Evolutionary conservation across 495 filamentous ascomycete species (phyloP).

Genomic region (Penicillium manginii): DNA sequence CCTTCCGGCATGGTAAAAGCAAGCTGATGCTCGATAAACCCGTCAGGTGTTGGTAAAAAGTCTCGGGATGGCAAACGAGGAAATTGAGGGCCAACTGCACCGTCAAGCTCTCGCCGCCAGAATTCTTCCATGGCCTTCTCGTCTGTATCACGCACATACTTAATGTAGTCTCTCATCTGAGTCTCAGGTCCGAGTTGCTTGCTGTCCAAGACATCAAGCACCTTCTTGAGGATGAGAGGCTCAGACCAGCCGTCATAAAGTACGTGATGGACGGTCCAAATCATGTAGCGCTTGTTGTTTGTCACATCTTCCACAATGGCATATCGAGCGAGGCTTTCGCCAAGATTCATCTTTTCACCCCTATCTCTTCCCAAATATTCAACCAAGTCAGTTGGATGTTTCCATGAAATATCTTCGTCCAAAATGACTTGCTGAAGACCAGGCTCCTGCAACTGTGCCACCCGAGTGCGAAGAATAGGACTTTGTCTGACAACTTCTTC

Average conservation of each 20-base stretch:
- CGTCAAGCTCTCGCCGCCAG: conserved; percentile 51
- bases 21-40: conserved; percentile 54
- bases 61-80: conserved; percentile 57
- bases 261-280: conserved; percentile 68
- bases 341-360: conserved; percentile 55
- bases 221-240: conserved; percentile 57
- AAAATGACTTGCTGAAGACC: conserved; percentile 64
- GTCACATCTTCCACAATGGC: conserved; percentile 46
- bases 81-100: conserved; percentile 59
- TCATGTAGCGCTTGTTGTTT: conserved; percentile 48
- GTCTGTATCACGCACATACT: conserved; percentile 42
- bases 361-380: conserved; percentile 55
- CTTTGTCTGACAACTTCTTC: conserved; percentile 45
- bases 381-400: conserved; percentile 41
- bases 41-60: conserved; percentile 58
- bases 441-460: conserved; percentile 56
- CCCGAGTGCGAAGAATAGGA: conserved; percentile 61
- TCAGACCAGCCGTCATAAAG: conserved; percentile 73
- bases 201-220: conserved; percentile 43
- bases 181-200: conserved; percentile 23
- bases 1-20: conserved; percentile 38
- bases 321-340: conserved; percentile 57
- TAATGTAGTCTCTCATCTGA: conserved; percentile 49
- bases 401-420: conserved; percentile 49
- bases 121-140: conserved; percentile 40